phyloP scores from a whole-genome alignment of 2,329 filamentous ascomycete species.

The Pseudogymnoascus sp. region DNA sequence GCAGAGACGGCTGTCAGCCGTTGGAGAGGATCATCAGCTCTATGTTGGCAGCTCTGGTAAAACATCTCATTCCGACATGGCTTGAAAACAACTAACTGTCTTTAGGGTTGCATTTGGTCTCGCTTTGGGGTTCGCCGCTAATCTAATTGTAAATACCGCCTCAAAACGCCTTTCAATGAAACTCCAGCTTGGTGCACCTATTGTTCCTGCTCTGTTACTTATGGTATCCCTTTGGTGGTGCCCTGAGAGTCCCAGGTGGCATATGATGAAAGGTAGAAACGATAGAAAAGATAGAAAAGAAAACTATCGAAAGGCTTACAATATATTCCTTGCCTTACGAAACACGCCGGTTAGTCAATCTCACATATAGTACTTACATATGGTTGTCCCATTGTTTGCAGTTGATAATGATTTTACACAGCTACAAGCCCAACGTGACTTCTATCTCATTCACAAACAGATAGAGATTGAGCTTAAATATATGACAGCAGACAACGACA shows the following conservation, averaged over 20 bases:
- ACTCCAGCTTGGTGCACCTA: neutral
- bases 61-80: neutral
- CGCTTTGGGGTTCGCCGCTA: neutral
- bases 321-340: neutral
- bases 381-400: neutral
- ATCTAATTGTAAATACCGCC: neutral
- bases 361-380: no score
- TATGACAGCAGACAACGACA: no score
- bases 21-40: neutral
- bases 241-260: neutral
- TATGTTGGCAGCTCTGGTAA: neutral
- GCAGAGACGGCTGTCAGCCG: neutral
- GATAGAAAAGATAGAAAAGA: neutral
- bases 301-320: neutral
- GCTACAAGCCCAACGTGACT: constrained; percentile 26
- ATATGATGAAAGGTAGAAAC: neutral
- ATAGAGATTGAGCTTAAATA: constrained; percentile 13
- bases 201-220: neutral
- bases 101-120: neutral
- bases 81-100: neutral
- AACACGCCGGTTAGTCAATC: neutral
- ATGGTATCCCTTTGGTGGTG: neutral
- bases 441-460: constrained; percentile 19
- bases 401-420: neutral
- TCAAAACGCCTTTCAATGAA: neutral